Evolutionary conservation across 169 alveolate genomes (phyloP), one percentile per base, ranked within the genome.

Genomic region (Cryptosporidium sp.): DNA sequence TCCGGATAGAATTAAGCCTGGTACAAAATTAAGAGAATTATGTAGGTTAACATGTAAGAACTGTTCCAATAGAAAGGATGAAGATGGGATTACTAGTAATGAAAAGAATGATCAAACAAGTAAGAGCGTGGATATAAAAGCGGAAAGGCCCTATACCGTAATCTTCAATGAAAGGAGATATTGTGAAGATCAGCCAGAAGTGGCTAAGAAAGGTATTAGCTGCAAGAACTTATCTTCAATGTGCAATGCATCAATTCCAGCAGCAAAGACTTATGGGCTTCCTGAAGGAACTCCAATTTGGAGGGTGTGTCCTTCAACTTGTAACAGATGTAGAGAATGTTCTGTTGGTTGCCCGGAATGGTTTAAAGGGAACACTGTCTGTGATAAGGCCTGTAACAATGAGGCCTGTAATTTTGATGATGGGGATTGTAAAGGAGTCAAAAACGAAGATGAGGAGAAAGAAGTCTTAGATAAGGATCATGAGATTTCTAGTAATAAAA

Each of bases 261-360:
- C 43, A 12, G 86, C 86, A 18, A 73, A 73, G 33, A 52, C 71
- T 26, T 73, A 73, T 35, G 86, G 86, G 45, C 71, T 73, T 26
- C 86, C 86, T 21, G 86, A 73, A 3, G 50, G 67, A 4, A 55
- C 86, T 16, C 86, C 70, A 4, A 55, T 73, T 37, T 73, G 86
- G 48, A 71, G 91, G n/a, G 92, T 85, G 21, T 92, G 94, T 48
- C 93, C 93, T 4, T 67, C 51, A 71, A 85, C 92, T 18, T 92
- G 94, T 59, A 74, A 89, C 59, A 93, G 75, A 41, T 92, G 94
- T 45, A 33, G 43, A 61, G 74, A 68, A 31, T 89, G 93, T 62
- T 59, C 86, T 10, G 26, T 7, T 16, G 86, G 86, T 4, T 73
- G 86, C 23, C 86, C 71, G 3, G 71, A 55, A 10, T 73, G 86